A percentile compares a stretch with the other conserved stretches of the same genome.
These are phyloP conservation scores for Neocatenulostroma microsporum DNA, from an alignment of 2,329 filamentous ascomycete genomes.

Conservation along the genomic window DNA sequence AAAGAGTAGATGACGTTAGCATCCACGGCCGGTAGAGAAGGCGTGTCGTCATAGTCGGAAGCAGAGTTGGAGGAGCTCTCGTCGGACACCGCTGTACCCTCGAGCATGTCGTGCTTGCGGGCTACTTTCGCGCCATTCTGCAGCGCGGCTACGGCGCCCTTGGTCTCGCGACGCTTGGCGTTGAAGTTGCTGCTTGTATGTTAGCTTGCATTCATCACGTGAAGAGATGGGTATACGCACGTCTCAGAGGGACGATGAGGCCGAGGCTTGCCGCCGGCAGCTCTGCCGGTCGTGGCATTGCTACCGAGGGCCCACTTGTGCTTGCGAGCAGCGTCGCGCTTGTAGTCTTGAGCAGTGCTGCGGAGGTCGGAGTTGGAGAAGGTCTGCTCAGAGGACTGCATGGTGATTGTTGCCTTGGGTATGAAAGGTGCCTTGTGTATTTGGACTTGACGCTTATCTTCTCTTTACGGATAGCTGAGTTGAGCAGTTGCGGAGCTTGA, in stretches of 20 bases:
- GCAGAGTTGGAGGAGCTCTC: conserved; percentile 37
- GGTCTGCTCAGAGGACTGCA: conserved; percentile 38
- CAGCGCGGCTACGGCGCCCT: conserved; percentile 23
- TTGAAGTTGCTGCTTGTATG: conserved; percentile 19
- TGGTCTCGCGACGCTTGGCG: conserved; percentile 21
- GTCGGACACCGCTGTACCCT: conserved; percentile 25
- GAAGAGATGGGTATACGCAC: conserved; percentile 16
- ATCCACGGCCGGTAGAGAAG: conserved; percentile 38
- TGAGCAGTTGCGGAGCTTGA: not conserved
- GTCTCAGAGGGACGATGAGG: conserved; percentile 27
- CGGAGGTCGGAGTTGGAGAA: conserved; percentile 47
- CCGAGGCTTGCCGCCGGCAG: conserved; percentile 25
- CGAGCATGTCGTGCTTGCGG: conserved; percentile 40
- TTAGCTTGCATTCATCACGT: conserved; percentile 5
- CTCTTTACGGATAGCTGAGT: not conserved
- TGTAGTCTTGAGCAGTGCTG: conserved; percentile 45
- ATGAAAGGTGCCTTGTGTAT: not conserved
- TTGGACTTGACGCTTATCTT: not conserved
- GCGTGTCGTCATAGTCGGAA: conserved; percentile 37
- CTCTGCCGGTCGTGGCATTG: conserved; percentile 18
- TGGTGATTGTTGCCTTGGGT: not conserved
- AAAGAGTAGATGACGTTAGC: conserved; percentile 48
- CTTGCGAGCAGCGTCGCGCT: conserved; percentile 43
- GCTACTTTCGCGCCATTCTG: conserved; percentile 23
- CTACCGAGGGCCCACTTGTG: conserved; percentile 45